phyloP scores from a whole-genome alignment of 2,329 filamentous ascomycete species.

The Mycosphaerella arachidis region DNA sequence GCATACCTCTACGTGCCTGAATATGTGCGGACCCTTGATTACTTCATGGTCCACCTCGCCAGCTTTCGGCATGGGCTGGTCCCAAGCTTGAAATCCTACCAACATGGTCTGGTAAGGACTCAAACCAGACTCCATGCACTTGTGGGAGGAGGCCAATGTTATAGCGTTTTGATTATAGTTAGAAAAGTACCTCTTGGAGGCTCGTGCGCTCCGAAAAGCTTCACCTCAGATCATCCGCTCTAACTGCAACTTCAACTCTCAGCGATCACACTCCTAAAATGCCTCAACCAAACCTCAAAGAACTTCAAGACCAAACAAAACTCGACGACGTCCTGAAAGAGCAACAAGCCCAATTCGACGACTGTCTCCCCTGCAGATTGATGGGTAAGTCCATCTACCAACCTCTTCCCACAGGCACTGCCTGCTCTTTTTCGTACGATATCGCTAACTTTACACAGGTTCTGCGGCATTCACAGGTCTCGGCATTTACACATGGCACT shows the following conservation, averaged over 20 bases:
- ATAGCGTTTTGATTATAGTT: no score
- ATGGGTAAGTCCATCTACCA: conserved; percentile 25
- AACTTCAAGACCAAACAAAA: conserved; percentile 17
- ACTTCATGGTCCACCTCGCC: not conserved
- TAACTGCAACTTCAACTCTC: not conserved
- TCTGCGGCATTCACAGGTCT: conserved; percentile 44
- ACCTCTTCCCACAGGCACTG: not conserved
- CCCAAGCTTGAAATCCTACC: no score
- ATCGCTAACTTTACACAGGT: conserved; percentile 29
- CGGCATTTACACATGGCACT: conserved; percentile 44
- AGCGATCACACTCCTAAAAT: not conserved
- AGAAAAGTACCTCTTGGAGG: not conserved
- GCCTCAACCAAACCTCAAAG: conserved; percentile 3
- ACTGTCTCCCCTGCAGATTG: conserved; percentile 31
- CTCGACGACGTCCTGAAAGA: conserved; percentile 22
- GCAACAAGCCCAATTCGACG: conserved; percentile 30
- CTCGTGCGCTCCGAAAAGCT: not conserved
- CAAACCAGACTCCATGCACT: no score
- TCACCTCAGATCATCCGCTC: not conserved
- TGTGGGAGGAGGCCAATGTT: no score
- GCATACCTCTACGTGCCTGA: not conserved
- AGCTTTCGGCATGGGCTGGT: no score
- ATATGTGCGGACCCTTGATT: not conserved
- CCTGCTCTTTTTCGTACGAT: no score
- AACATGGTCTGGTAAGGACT: no score